phyloP scores from a whole-genome alignment of 106 monocot species.

The Iris macrosiphon region DNA sequence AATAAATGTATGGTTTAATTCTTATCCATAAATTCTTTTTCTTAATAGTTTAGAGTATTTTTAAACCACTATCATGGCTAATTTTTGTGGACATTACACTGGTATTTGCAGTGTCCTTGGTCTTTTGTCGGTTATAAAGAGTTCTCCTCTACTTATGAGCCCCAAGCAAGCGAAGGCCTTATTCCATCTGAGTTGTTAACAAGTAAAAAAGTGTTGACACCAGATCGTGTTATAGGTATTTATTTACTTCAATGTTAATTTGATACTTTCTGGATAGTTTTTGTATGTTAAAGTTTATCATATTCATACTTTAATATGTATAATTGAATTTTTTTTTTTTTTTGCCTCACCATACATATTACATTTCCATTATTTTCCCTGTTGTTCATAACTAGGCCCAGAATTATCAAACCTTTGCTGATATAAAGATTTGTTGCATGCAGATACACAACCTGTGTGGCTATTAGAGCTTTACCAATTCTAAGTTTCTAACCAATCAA shows the following conservation, averaged over 20 bases:
- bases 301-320: not conserved
- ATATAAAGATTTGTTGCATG: too few relatives aligned
- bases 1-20: too few relatives aligned
- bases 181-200: slow-evolving; percentile 32
- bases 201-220: slow-evolving; percentile 4
- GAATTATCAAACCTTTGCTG: not conserved
- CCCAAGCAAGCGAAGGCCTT: slow-evolving; percentile 8
- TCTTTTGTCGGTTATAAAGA: not conserved
- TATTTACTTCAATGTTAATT: not conserved
- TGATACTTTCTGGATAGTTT: not conserved
- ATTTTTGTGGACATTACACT: too few relatives aligned
- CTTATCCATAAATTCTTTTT: too few relatives aligned
- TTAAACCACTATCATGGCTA: too few relatives aligned
- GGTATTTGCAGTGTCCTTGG: slow-evolving; percentile 5
- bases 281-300: not conserved
- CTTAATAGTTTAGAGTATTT: too few relatives aligned
- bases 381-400: not conserved
- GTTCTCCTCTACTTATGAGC: slow-evolving; percentile 19
- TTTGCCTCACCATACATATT: not conserved
- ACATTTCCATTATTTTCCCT: not conserved
- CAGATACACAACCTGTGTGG: too few relatives aligned
- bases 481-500: too few relatives aligned
- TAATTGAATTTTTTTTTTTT: not conserved
- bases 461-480: too few relatives aligned
- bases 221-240: slow-evolving; percentile 35